Conservation (phyloP, 495 filamentous ascomycete species). For the Hypoxylon rickii region DNA sequence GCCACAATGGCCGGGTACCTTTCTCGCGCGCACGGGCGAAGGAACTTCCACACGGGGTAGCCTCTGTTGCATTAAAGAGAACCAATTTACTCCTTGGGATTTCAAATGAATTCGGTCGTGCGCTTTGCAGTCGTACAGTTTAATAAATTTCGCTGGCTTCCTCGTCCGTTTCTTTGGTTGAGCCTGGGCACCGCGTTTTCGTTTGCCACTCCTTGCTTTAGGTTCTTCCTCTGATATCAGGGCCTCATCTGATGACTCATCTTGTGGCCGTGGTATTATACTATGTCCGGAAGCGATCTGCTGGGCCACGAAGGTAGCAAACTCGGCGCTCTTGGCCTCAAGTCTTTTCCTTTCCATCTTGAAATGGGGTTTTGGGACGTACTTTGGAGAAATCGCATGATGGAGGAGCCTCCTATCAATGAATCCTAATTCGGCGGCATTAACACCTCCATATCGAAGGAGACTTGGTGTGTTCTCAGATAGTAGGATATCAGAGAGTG, state of each 20-base stretch:
- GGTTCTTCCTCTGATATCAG: constrained; percentile 7
- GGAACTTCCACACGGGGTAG: constrained; percentile 19
- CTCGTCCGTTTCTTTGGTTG: constrained; percentile 11
- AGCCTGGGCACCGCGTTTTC: constrained; percentile 2
- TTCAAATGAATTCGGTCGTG: constrained; percentile 22
- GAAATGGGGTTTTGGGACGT: constrained; percentile 27
- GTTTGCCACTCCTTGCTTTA: constrained; percentile 5
- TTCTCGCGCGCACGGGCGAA: constrained; percentile 2
- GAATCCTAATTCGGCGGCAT: constrained; percentile 11
- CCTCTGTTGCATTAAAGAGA: constrained; percentile 22
- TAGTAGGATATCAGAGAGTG: constrained; percentile 6
- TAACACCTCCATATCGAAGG: constrained; percentile 3
- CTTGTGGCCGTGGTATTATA: constrained; percentile 19
- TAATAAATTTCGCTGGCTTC: constrained; percentile 13
- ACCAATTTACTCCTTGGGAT: constrained; percentile 11
- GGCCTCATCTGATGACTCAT: constrained; percentile 25
- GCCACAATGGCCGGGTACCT: background rate
- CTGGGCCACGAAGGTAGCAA: constrained; percentile 15
- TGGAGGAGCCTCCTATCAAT: constrained; percentile 25
- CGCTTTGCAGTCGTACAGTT: constrained; percentile 22
- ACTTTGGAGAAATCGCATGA: constrained; percentile 12
- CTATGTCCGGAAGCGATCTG: constrained; percentile 1
- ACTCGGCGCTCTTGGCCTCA: constrained; percentile 18
- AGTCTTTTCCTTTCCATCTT: constrained; percentile 28
- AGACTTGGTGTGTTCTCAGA: constrained; percentile 5